These are phyloP conservation scores for Dendrobium nobile DNA, from an alignment of 106 monocot genomes.

Conservation along the genomic window DNA sequence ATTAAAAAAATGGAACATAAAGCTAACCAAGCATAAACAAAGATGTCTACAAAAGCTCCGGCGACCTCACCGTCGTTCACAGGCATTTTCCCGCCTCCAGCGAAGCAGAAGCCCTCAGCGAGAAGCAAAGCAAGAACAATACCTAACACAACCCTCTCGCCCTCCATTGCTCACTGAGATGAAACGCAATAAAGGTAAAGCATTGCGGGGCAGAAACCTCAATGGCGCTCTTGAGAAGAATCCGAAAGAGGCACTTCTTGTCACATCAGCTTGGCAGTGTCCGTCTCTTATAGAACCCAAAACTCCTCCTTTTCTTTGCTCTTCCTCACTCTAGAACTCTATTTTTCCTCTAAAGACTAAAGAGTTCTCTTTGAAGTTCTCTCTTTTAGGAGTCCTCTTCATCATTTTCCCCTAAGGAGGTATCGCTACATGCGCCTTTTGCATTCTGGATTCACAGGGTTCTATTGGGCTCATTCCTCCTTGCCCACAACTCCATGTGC, in stretches of 20 bases:
- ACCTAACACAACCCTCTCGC: background rate
- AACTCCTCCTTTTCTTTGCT: background rate
- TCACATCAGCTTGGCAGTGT: background rate
- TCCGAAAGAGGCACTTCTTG: background rate
- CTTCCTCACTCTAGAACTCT: background rate
- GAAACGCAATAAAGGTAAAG: background rate
- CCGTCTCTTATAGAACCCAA: background rate
- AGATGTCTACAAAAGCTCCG: background rate
- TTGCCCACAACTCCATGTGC: constrained; percentile 5
- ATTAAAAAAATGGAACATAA: background rate
- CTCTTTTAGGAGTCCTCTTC: background rate
- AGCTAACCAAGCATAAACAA: background rate
- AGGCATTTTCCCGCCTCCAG: background rate
- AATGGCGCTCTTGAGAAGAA: background rate
- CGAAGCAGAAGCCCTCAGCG: background rate
- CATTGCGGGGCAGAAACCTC: background rate
- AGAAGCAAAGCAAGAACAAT: constrained; percentile 8
- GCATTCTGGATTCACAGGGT: background rate
- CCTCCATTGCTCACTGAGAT: background rate
- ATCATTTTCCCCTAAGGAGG: background rate
- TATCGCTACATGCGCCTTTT: background rate
- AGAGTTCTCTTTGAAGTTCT: background rate
- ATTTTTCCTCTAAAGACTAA: background rate
- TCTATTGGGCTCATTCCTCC: background rate
- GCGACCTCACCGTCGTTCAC: constrained; percentile 6